phyloP scores from a whole-genome alignment of 2,329 filamentous ascomycete species.

The Pseudovirgaria hyperparasitica region DNA sequence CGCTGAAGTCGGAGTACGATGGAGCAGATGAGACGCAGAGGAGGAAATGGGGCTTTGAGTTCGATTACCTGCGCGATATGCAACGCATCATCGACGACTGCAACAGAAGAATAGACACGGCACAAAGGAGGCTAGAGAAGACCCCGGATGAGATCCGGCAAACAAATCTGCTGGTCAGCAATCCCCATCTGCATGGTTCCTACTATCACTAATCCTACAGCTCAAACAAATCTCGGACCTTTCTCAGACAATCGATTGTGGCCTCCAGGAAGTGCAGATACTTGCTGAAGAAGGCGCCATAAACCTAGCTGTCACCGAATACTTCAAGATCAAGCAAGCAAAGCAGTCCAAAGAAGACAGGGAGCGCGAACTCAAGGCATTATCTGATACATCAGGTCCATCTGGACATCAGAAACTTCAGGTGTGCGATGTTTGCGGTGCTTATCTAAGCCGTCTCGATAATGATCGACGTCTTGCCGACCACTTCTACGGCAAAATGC shows the following conservation, averaged over 20 bases:
- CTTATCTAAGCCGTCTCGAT: conserved; percentile 81
- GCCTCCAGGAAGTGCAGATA: conserved; percentile 74
- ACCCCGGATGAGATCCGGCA: conserved; percentile 95
- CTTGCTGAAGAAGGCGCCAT: conserved; percentile 74
- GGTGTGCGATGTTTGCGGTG: conserved; percentile 96
- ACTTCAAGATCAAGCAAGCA: conserved; percentile 71
- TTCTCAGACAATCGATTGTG: conserved; percentile 62
- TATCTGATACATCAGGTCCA: conserved; percentile 85
- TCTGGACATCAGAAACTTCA: conserved; percentile 95
- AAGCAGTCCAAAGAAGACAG: conserved; percentile 70
- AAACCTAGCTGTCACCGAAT: conserved; percentile 71
- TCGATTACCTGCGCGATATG: conserved; percentile 92
- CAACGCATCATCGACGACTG: conserved; percentile 96
- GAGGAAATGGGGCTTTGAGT: conserved; percentile 78
- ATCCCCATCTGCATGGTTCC: not conserved
- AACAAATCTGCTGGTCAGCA: conserved; percentile 64
- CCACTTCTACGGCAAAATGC: conserved; percentile 99
- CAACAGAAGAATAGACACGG: conserved; percentile 82
- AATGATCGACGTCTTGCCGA: conserved; percentile 90
- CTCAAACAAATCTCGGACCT: conserved; percentile 80
- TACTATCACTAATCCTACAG: conserved; percentile 16
- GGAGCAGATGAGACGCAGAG: conserved; percentile 56
- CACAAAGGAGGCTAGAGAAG: conserved; percentile 86
- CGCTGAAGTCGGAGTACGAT: conserved; percentile 81
- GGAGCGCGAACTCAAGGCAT: conserved; percentile 77